phyloP scores from a whole-genome alignment of 1,284 basidiomycete genomes.

The Heimioporus retisporus region DNA sequence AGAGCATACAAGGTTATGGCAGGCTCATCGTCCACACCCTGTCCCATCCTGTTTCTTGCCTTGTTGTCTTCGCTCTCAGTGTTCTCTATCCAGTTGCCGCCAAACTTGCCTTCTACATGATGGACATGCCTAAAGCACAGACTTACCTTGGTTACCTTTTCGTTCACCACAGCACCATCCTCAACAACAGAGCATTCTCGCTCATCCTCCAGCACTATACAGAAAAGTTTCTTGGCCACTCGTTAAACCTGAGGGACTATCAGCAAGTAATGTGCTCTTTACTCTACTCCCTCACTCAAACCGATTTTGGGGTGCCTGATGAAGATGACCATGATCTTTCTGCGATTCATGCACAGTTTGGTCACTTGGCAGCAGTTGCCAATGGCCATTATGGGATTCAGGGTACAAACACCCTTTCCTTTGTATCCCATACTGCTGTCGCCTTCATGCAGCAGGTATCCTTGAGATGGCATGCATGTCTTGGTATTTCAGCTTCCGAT shows the following conservation, averaged over 20 bases:
- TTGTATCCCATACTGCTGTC: background rate
- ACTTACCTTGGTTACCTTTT: slow-evolving; percentile 14
- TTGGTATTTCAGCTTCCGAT: no score
- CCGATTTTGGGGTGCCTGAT: slow-evolving; percentile 6
- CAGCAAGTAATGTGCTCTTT: slow-evolving; percentile 21
- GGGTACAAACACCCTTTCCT: background rate
- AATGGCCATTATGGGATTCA: slow-evolving; percentile 21
- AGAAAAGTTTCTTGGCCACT: slow-evolving; percentile 3
- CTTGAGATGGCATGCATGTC: slow-evolving; percentile 4
- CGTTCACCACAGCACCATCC: slow-evolving; percentile 1
- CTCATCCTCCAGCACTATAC: slow-evolving; percentile 3
- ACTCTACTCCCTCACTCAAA: slow-evolving; percentile 11
- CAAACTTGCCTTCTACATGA: slow-evolving; percentile 10
- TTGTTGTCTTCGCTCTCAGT: slow-evolving; percentile 7
- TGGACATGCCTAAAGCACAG: background rate
- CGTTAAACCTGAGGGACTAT: slow-evolving; percentile 9
- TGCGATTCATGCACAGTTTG: slow-evolving; percentile 11
- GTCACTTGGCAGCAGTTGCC: background rate
- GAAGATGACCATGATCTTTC: slow-evolving; percentile 4
- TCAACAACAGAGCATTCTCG: background rate
- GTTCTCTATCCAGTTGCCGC: slow-evolving; percentile 4
- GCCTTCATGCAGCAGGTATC: slow-evolving; percentile 11
- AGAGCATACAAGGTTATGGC: slow-evolving; percentile 17
- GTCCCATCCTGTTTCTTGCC: background rate
- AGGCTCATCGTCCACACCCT: slow-evolving; percentile 12